Percentiles rank a stretch among this genome's conserved stretches.
Conservation (phyloP, 75 land plant species). For the Selaginella moellendorffii region DNA sequence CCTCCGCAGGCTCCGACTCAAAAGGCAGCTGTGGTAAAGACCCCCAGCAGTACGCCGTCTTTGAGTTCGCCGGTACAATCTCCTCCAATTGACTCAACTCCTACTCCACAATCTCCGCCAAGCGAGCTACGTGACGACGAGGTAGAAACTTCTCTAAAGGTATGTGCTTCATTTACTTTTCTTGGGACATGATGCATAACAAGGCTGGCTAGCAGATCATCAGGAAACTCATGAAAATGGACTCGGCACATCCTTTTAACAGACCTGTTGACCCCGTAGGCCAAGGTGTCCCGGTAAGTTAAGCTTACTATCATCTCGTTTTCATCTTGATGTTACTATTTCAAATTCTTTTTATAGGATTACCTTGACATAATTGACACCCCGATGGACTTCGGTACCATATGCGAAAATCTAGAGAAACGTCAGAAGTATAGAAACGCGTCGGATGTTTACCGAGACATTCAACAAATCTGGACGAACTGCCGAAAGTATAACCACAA, state of each 20-base stretch:
- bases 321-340: background rate
- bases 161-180: background rate
- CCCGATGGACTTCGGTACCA: constrained; percentile 97
- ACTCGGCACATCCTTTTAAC: constrained; percentile 97
- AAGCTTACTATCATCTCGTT: too few species aligned
- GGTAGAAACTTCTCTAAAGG: constrained; percentile 10
- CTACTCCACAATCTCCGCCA: too few species aligned
- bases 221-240: constrained; percentile 95
- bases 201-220: constrained; percentile 36
- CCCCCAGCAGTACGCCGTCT: background rate
- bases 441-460: constrained; percentile 75
- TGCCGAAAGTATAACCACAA: constrained; percentile 74
- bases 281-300: constrained; percentile 82
- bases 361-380: constrained; percentile 77
- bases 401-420: constrained; percentile 52
- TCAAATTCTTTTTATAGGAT: constrained; percentile 32
- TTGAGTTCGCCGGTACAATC: too few species aligned
- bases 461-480: constrained; percentile 77
- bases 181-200: background rate
- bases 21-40: background rate
- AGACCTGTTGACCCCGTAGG: constrained; percentile 82
- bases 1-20: background rate
- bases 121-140: background rate
- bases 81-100: too few species aligned
- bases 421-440: constrained; percentile 57